Conservation (phyloP, 805 yeast genomes). For the Sugiyamaella marilandica region DNA sequence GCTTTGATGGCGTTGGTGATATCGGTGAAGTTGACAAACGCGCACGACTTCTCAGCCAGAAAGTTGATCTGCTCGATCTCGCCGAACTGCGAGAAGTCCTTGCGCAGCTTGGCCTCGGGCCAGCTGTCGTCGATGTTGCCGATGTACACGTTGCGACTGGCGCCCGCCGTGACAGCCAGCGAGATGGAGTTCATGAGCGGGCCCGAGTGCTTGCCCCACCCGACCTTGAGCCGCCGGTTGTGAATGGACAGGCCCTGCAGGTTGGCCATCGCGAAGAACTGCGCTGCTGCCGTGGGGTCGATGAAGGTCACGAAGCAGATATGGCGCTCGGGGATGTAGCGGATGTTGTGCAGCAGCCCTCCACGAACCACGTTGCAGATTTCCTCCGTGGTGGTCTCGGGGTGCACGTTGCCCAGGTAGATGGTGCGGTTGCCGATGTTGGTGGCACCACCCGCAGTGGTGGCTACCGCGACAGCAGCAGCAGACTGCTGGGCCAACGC, state of each 20-base stretch:
- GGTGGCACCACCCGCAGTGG: constrained; percentile 88
- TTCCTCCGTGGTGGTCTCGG: constrained; percentile 83
- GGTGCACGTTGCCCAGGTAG: constrained; percentile 84
- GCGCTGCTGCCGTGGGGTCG: constrained; percentile 97
- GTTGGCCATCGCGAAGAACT: constrained; percentile 90
- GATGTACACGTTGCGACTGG: constrained; percentile 86
- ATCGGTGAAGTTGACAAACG: constrained; percentile 86
- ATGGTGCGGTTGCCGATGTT: constrained; percentile 93
- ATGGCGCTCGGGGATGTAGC: constrained; percentile 77
- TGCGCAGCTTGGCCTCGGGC: constrained; percentile 55
- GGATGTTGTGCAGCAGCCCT: constrained; percentile 80
- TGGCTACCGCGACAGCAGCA: constrained; percentile 96
- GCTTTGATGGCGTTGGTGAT: constrained; percentile 90
- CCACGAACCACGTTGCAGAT: constrained; percentile 95
- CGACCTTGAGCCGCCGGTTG: constrained; percentile 80
- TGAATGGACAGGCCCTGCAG: constrained; percentile 84
- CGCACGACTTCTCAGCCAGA: constrained; percentile 77
- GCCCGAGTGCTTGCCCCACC: constrained; percentile 98
- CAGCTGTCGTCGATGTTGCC: constrained; percentile 55
- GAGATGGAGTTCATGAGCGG: constrained; percentile 82
- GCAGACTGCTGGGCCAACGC: constrained; percentile 84
- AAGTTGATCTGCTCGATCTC: constrained; percentile 94
- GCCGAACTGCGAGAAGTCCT: constrained; percentile 77
- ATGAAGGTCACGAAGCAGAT: constrained; percentile 93
- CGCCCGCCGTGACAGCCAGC: constrained; percentile 88